Conservation (phyloP, 306 rosid species). For the Lathyrus tuberosus region DNA sequence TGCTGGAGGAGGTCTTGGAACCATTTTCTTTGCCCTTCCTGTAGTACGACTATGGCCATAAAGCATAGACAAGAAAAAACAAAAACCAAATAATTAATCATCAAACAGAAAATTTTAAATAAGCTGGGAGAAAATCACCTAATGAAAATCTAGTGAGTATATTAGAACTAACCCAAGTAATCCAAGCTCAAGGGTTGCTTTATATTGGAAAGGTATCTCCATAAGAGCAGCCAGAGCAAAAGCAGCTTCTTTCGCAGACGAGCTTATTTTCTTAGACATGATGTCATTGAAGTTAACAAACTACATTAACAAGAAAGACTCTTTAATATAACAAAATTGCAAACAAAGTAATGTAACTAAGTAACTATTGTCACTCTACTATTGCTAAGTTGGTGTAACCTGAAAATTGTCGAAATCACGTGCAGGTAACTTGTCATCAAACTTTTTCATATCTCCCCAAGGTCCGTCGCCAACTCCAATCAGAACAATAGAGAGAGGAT, state of each 20-base stretch:
- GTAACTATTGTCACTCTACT: neutral
- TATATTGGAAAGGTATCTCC: slow-evolving; percentile 88
- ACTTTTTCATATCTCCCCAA: slow-evolving; percentile 89
- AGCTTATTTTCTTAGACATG: slow-evolving; percentile 48
- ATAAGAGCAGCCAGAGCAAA: slow-evolving; percentile 92
- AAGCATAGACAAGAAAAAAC: neutral
- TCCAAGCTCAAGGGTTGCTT: slow-evolving; percentile 63
- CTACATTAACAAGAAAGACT: slow-evolving; percentile 43
- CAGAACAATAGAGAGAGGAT: slow-evolving; percentile 82
- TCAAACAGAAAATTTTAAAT: slow-evolving; percentile 4
- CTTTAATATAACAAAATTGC: slow-evolving; percentile 21
- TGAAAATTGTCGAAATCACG: slow-evolving; percentile 87
- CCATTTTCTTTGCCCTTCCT: slow-evolving; percentile 61
- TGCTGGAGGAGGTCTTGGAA: slow-evolving; percentile 77
- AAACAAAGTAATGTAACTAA: slow-evolving; percentile 10
- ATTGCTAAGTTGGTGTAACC: slow-evolving; percentile 41
- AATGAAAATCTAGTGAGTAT: slow-evolving; percentile 5
- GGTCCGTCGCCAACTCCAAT: slow-evolving; percentile 96
- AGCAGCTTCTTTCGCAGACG: slow-evolving; percentile 70
- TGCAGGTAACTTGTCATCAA: slow-evolving; percentile 81
- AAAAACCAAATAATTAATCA: slow-evolving; percentile 2
- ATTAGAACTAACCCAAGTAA: slow-evolving; percentile 62
- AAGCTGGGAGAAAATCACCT: slow-evolving; percentile 23
- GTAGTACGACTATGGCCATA: slow-evolving; percentile 52
- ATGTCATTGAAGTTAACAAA: slow-evolving; percentile 83